These are phyloP conservation scores for Pleodorina starrii DNA, from an alignment of 139 green algal genomes.

Conservation along the genomic window DNA sequence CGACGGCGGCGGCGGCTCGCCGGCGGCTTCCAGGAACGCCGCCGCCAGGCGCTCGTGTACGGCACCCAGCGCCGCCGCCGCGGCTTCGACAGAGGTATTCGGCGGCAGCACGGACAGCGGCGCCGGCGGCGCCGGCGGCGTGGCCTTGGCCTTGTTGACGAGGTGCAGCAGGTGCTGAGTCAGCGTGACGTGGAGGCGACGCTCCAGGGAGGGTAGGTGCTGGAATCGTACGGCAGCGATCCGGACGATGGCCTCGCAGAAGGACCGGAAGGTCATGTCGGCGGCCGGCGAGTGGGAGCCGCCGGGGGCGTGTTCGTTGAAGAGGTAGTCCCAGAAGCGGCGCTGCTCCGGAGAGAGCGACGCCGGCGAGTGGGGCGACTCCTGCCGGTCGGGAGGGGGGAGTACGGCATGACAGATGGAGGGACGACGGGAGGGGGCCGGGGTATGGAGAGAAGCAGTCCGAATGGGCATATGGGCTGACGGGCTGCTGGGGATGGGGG, in stretches of 20 bases:
- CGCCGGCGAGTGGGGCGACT: neutral
- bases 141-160: conserved; percentile 50
- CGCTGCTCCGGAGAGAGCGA: conserved; percentile 23
- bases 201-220: conserved; percentile 63
- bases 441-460: too few relatives aligned
- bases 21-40: conserved; percentile 11
- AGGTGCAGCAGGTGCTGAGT: conserved; percentile 67
- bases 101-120: conserved; percentile 28
- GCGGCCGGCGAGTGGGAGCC: conserved; percentile 32
- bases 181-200: conserved; percentile 69
- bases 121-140: conserved; percentile 27
- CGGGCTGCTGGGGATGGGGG: too few relatives aligned
- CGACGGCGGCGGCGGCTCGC: conserved; percentile 16
- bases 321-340: conserved; percentile 44
- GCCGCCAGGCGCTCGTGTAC: neutral
- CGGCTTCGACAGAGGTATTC: conserved; percentile 16
- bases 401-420: too few relatives aligned
- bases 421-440: too few relatives aligned
- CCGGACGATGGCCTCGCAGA: conserved; percentile 72
- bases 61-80: neutral
- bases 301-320: conserved; percentile 23
- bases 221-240: conserved; percentile 58
- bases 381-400: too few relatives aligned
- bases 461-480: too few relatives aligned
- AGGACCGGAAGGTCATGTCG: conserved; percentile 71